Evolutionary conservation across 495 filamentous ascomycete species (phyloP).

Genomic region (Trichoderma gamsii): DNA sequence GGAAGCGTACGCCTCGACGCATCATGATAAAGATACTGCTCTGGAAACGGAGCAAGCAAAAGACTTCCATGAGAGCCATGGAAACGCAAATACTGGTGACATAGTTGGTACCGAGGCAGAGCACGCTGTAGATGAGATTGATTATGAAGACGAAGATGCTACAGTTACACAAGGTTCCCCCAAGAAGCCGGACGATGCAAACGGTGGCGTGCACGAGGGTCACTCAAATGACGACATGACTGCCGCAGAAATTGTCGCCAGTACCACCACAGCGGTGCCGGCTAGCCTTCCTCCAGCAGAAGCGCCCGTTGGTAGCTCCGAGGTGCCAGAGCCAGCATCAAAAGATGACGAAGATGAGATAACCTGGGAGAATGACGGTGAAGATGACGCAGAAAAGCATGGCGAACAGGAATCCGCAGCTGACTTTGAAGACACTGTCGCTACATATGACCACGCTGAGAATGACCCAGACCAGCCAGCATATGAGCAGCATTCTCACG

Average conservation of each 20-base stretch:
- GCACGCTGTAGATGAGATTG: slow-evolving; percentile 22
- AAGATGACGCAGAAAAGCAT: slow-evolving; percentile 44
- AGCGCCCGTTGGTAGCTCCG: neutral
- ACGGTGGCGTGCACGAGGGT: neutral
- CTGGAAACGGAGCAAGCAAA: neutral
- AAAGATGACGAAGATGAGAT: slow-evolving; percentile 29
- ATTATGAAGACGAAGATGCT: slow-evolving; percentile 20
- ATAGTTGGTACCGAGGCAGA: neutral
- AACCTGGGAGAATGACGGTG: slow-evolving; percentile 24
- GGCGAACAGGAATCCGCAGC: slow-evolving; percentile 28
- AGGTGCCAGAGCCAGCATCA: slow-evolving; percentile 27
- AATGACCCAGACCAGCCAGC: neutral
- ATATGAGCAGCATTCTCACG: neutral
- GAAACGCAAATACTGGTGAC: neutral
- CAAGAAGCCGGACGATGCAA: neutral
- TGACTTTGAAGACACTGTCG: neutral
- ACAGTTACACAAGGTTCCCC: neutral
- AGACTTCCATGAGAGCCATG: neutral
- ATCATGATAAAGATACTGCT: neutral
- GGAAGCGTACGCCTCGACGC: neutral
- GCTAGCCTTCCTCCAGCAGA: neutral
- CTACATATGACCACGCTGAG: neutral
- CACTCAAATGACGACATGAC: neutral
- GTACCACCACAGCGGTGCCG: neutral
- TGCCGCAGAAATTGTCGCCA: neutral